phyloP scores from a whole-genome alignment of 1,284 basidiomycete genomes.

The Ceratobasidium sp. region DNA sequence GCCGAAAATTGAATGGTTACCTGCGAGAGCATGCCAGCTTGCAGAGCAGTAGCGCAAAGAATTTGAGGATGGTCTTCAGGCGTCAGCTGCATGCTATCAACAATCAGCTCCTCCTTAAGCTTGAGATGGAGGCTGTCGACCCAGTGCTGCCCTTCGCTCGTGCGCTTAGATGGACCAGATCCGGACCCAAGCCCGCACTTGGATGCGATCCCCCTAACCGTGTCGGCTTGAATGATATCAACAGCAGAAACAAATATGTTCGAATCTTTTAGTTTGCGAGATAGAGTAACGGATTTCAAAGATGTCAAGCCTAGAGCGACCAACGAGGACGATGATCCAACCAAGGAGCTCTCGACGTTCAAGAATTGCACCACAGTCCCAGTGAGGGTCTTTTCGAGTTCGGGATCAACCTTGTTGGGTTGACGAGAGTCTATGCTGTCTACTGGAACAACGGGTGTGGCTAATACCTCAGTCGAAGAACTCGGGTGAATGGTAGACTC shows the following conservation, averaged over 20 bases:
- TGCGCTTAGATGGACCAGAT: background rate
- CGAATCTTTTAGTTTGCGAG: constrained; percentile 40
- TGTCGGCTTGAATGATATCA: constrained; percentile 43
- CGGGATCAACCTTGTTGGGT: background rate
- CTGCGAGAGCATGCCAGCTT: constrained; percentile 67
- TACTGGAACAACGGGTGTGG: background rate
- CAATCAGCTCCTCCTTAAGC: constrained; percentile 57
- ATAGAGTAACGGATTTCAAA: constrained; percentile 60
- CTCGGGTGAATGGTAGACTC: background rate
- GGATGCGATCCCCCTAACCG: background rate
- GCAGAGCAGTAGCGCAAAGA: constrained; percentile 63
- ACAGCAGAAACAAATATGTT: constrained; percentile 30
- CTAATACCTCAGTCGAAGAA: background rate
- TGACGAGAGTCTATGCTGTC: background rate
- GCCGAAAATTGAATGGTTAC: constrained; percentile 52
- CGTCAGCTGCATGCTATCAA: constrained; percentile 59
- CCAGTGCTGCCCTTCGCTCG: constrained; percentile 16
- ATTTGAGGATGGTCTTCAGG: constrained; percentile 58
- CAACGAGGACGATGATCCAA: constrained; percentile 58
- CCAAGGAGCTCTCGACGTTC: background rate
- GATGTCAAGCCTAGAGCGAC: constrained; percentile 66
- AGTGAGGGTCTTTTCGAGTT: constrained; percentile 5
- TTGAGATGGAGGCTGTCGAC: constrained; percentile 57
- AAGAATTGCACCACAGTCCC: constrained; percentile 25
- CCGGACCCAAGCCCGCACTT: constrained; percentile 6